Percentiles rank a stretch among this genome's conserved stretches.
Evolutionary conservation across 257 asterid species (phyloP).

Genomic region (Nemophila menziesii): DNA sequence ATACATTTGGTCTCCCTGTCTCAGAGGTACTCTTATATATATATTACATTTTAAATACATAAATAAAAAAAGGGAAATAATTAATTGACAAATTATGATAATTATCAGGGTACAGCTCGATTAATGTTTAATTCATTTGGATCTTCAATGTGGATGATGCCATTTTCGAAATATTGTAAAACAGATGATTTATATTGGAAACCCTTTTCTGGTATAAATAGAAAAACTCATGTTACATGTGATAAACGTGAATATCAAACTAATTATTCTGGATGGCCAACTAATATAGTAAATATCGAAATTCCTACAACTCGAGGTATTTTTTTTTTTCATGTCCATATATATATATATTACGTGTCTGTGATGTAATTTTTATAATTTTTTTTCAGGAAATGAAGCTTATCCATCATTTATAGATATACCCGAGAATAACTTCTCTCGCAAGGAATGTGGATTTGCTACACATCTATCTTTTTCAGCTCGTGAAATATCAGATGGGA

Average conservation of each 20-base stretch:
- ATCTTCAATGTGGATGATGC: slow-evolving; percentile 90
- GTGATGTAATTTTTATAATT: neutral
- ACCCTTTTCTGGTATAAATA: slow-evolving; percentile 56
- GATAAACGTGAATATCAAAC: slow-evolving; percentile 56
- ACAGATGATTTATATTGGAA: slow-evolving; percentile 57
- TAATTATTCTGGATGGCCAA: slow-evolving; percentile 97
- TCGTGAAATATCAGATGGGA: slow-evolving; percentile 92
- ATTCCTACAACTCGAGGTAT: slow-evolving; percentile 71
- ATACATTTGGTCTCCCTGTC: slow-evolving; percentile 84
- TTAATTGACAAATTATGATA: slow-evolving; percentile 29
- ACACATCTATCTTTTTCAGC: slow-evolving; percentile 90
- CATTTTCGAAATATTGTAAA: slow-evolving; percentile 84
- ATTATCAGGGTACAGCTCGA: slow-evolving; percentile 98
- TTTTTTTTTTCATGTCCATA: slow-evolving; percentile 10
- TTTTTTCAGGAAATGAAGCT: slow-evolving; percentile 55
- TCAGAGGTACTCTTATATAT: slow-evolving; percentile 52
- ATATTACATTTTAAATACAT: neutral
- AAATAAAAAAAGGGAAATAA: neutral
- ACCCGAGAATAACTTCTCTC: slow-evolving; percentile 43
- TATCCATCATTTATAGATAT: slow-evolving; percentile 62
- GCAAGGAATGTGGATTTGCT: slow-evolving; percentile 67
- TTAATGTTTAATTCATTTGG: slow-evolving; percentile 94
- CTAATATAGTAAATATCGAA: slow-evolving; percentile 78
- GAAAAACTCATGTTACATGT: slow-evolving; percentile 48
- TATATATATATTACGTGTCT: neutral